Conservation (phyloP, 495 filamentous ascomycete genomes). For the Chaetomidium leptoderma region DNA sequence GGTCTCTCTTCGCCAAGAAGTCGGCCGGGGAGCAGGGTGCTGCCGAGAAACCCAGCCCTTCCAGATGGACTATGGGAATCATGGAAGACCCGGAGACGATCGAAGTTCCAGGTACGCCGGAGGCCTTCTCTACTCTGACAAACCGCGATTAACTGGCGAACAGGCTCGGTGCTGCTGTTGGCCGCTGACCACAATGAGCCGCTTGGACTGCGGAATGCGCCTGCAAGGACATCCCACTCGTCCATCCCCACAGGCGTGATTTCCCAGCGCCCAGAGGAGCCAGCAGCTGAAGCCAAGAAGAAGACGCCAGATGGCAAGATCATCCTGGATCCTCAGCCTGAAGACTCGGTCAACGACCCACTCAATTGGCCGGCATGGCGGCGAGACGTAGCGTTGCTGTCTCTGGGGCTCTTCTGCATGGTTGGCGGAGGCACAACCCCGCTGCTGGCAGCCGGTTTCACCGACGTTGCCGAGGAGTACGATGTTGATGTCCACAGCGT, state of each 20-base stretch:
- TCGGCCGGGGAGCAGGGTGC: conserved; percentile 8
- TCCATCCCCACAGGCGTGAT: conserved; percentile 62
- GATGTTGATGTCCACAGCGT: conserved; percentile 67
- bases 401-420: conserved; percentile 86
- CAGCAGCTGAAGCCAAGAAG: conserved; percentile 57
- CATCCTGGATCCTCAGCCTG: conserved; percentile 87
- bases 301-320: conserved; percentile 77
- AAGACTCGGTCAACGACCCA: conserved; percentile 85
- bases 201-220: conserved; percentile 69
- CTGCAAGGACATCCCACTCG: conserved; percentile 70
- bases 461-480: conserved; percentile 67
- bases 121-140: no score
- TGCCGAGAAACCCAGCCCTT: conserved; percentile 18
- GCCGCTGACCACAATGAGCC: conserved; percentile 75
- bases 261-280: conserved; percentile 21
- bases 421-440: conserved; percentile 92
- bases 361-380: conserved; percentile 88
- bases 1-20: conserved; percentile 14
- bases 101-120: conserved; percentile 78
- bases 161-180: conserved; percentile 78
- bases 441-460: conserved; percentile 85
- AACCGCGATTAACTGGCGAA: not conserved
- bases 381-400: conserved; percentile 75
- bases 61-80: conserved; percentile 74
- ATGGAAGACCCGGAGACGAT: conserved; percentile 78